A percentile compares a stretch with the other conserved stretches of the same genome.
Evolutionary conservation across 2,329 filamentous ascomycete genomes (phyloP).

Genomic region (Colletotrichum siamense): DNA sequence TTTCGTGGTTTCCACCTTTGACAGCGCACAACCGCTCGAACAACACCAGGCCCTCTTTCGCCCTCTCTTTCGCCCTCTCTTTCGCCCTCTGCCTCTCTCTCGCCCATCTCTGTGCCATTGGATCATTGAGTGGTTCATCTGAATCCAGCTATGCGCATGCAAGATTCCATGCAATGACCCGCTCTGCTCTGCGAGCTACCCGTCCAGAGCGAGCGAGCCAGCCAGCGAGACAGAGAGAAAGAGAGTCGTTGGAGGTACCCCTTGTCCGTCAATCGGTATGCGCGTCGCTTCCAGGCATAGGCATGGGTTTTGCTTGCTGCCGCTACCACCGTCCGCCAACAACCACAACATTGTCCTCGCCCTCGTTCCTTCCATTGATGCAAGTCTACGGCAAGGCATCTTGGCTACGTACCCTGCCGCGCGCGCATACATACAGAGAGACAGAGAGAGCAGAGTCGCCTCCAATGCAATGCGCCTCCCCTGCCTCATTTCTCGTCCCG

Average conservation of each 20-base stretch:
- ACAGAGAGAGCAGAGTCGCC: neutral
- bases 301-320: neutral
- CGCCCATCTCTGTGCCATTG: neutral
- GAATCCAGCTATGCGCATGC: neutral
- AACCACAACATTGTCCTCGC: neutral
- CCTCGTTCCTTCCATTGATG: neutral
- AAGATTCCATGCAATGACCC: neutral
- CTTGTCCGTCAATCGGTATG: neutral
- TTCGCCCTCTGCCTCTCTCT: neutral
- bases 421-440: neutral
- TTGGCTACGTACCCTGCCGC: neutral
- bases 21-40: neutral
- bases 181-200: neutral
- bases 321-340: neutral
- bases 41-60: neutral
- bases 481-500: constrained; percentile 13
- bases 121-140: neutral
- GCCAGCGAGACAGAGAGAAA: neutral
- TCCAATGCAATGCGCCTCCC: constrained; percentile 9
- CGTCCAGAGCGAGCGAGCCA: neutral
- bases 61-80: neutral
- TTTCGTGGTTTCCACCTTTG: neutral
- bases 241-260: neutral
- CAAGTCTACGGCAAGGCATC: neutral
- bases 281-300: neutral